Percentiles rank a stretch among this genome's conserved stretches.
Conservation (phyloP, 768 basidiomycete genomes). For the Lactarius sp. region DNA sequence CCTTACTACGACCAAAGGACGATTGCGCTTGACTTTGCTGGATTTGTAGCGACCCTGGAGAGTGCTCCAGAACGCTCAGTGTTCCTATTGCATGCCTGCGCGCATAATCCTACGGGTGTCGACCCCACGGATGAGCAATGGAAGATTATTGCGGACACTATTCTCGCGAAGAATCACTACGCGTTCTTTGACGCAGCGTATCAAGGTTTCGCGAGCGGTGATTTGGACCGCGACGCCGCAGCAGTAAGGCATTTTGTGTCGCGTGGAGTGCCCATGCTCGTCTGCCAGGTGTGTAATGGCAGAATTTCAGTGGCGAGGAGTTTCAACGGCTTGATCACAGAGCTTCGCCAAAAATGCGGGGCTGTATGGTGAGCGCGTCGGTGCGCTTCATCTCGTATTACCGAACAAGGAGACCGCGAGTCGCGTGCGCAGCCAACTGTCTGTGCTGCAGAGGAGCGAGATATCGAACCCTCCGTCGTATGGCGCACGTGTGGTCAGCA, state of each 20-base stretch:
- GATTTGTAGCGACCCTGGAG: slow-evolving; percentile 56
- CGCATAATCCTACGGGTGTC: slow-evolving; percentile 96
- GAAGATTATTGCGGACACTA: slow-evolving; percentile 65
- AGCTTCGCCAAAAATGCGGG: slow-evolving; percentile 98
- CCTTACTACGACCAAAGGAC: slow-evolving; percentile 93
- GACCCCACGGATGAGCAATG: slow-evolving; percentile 90
- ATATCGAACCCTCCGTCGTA: slow-evolving; percentile 94
- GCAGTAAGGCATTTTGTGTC: slow-evolving; percentile 86
- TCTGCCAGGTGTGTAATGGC: slow-evolving; percentile 69
- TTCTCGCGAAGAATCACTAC: slow-evolving; percentile 71
- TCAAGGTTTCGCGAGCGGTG: slow-evolving; percentile 94
- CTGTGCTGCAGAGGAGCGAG: slow-evolving; percentile 87
- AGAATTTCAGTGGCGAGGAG: not conserved
- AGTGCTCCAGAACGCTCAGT: slow-evolving; percentile 71
- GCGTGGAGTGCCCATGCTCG: slow-evolving; percentile 65
- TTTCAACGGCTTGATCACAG: slow-evolving; percentile 37
- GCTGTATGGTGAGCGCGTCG: slow-evolving; percentile 90
- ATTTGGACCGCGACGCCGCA: slow-evolving; percentile 87
- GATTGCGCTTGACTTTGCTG: slow-evolving; percentile 76
- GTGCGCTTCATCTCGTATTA: slow-evolving; percentile 84
- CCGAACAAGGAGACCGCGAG: slow-evolving; percentile 57
- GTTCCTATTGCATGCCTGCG: slow-evolving; percentile 89
- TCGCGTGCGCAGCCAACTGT: slow-evolving; percentile 80
- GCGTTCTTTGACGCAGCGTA: slow-evolving; percentile 96
- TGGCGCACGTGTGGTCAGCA: slow-evolving; percentile 79